Evolutionary conservation across 2,329 filamentous ascomycete species (phyloP).

Genomic region (Xylariomycetidae sp.): DNA sequence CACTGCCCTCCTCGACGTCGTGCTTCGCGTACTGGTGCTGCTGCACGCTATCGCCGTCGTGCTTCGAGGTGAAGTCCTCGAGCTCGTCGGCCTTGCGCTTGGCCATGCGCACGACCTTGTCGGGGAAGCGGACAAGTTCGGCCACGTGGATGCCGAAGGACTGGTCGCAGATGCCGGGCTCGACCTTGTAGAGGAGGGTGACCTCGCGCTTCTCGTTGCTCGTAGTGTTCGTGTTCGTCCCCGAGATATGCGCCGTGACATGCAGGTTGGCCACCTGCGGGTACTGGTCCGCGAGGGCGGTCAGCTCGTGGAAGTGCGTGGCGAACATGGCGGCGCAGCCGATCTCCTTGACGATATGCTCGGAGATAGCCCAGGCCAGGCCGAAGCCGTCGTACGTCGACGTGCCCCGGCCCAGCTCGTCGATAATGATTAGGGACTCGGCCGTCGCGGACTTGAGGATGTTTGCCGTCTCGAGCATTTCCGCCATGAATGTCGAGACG

Average conservation of each 20-base stretch:
- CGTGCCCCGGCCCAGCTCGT: constrained; percentile 92
- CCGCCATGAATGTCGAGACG: constrained; percentile 98
- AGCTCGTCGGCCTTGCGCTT: constrained; percentile 97
- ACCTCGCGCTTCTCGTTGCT: constrained; percentile 65
- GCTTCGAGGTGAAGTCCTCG: constrained; percentile 85
- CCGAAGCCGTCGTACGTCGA: constrained; percentile 98
- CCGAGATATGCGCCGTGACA: constrained; percentile 85
- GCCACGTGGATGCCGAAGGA: constrained; percentile 98
- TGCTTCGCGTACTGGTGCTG: constrained; percentile 64
- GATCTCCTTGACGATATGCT: constrained; percentile 94
- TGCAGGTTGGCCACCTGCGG: constrained; percentile 88
- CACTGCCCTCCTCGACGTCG: constrained; percentile 85
- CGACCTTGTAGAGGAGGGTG: constrained; percentile 93
- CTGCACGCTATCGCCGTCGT: constrained; percentile 50
- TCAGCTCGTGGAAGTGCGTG: constrained; percentile 97
- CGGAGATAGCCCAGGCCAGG: constrained; percentile 97
- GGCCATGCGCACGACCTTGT: constrained; percentile 98
- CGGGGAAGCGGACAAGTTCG: constrained; percentile 90
- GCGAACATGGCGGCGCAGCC: constrained; percentile 92
- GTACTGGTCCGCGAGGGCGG: constrained; percentile 79
- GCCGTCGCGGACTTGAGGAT: constrained; percentile 95
- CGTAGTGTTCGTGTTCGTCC: constrained; percentile 28
- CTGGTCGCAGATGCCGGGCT: constrained; percentile 92
- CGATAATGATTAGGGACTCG: constrained; percentile 96
- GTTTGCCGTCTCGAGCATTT: constrained; percentile 98